Percentiles rank a stretch among this genome's conserved stretches.
Conservation (phyloP, 805 yeast genomes). For the Candida mattraensis region DNA sequence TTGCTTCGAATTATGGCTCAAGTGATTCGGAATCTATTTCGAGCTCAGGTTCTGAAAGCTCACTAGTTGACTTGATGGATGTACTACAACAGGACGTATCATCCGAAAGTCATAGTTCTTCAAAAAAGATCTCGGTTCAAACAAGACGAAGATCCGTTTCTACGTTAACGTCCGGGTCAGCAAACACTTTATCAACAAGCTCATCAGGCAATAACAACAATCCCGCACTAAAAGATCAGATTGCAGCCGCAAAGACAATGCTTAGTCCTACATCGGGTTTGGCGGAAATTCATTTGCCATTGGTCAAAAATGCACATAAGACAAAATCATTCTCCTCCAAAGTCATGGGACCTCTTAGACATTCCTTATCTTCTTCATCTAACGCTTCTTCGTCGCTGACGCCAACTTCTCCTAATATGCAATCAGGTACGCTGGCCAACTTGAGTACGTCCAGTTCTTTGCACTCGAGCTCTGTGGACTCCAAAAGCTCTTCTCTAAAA, state of each 20-base stretch:
- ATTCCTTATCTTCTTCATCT: conserved; percentile 14
- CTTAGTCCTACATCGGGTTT: conserved; percentile 1
- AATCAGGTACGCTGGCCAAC: conserved; percentile 1
- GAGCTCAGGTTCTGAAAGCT: conserved; percentile 15
- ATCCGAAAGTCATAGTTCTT: conserved; percentile 3
- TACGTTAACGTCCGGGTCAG: conserved; percentile 11
- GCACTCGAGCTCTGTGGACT: background rate
- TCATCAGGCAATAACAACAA: conserved; percentile 5
- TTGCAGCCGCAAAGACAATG: conserved; percentile 1
- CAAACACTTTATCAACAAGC: conserved; percentile 6
- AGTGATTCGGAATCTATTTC: conserved; percentile 15
- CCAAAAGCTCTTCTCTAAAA: too few relatives aligned
- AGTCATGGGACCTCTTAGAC: conserved; percentile 21
- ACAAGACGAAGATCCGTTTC: conserved; percentile 9
- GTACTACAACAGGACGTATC: conserved; percentile 20
- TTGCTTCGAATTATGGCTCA: background rate
- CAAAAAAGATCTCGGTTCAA: background rate
- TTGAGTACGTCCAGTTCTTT: background rate
- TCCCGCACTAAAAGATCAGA: conserved; percentile 1
- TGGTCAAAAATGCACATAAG: conserved; percentile 8
- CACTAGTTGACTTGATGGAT: conserved; percentile 27
- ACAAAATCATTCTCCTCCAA: conserved; percentile 19
- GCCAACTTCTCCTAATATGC: conserved; percentile 5
- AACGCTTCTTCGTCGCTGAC: conserved; percentile 8
- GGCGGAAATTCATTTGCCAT: conserved; percentile 8